Conservation (phyloP, 768 basidiomycete species). For the Tricholoma bakamatsutake region DNA sequence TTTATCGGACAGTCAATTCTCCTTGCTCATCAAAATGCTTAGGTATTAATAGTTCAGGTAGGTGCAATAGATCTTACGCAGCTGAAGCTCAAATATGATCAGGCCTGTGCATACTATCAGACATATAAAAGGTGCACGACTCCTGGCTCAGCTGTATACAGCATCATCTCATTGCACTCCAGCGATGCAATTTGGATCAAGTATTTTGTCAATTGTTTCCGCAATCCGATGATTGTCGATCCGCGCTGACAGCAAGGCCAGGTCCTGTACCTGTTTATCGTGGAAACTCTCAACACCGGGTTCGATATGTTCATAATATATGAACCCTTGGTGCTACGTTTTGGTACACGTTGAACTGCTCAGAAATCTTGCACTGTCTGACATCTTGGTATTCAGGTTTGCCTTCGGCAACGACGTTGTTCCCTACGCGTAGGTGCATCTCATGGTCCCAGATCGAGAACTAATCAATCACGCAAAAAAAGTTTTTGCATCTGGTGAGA, state of each 20-base stretch:
- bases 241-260: constrained; percentile 1
- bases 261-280: constrained; percentile 28
- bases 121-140: constrained; percentile 24
- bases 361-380: background rate
- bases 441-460: background rate
- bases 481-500: constrained; percentile 27
- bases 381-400: background rate
- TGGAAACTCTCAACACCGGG: constrained; percentile 31
- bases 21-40: background rate
- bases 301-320: constrained; percentile 33
- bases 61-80: background rate
- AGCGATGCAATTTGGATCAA: background rate
- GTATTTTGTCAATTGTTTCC: constrained; percentile 21
- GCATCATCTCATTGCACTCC: background rate
- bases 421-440: constrained; percentile 23
- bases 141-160: background rate
- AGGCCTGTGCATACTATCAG: constrained; percentile 31
- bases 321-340: constrained; percentile 32
- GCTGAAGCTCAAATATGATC: background rate
- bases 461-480: background rate
- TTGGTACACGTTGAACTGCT: constrained; percentile 18
- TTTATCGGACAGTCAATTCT: background rate
- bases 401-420: constrained; percentile 10
- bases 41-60: constrained; percentile 11
- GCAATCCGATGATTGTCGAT: no score